A percentile compares a stretch with the other conserved stretches of the same genome.
These are phyloP conservation scores for Fusarium armeniacum DNA, from an alignment of 2,329 filamentous ascomycete genomes.

Conservation along the genomic window DNA sequence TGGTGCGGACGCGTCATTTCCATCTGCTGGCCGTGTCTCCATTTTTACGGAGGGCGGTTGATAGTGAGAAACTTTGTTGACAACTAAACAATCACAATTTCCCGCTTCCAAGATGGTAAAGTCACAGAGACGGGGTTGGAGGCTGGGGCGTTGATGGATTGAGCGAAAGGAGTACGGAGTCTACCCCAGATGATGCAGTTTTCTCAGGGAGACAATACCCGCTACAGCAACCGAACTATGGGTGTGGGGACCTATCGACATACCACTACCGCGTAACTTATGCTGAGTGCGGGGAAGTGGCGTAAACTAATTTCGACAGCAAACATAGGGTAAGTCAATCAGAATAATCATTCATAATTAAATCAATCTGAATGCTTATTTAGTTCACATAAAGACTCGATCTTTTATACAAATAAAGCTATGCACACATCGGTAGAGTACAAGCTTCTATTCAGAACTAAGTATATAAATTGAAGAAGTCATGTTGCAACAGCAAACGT, in stretches of 20 bases:
- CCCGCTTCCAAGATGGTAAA: accelerated
- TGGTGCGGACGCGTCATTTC: conserved; percentile 27
- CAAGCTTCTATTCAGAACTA: too few species aligned
- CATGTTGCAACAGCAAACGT: too few species aligned
- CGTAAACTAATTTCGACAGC: neutral
- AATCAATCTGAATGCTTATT: too few species aligned
- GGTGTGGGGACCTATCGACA: too few species aligned
- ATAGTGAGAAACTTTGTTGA: neutral
- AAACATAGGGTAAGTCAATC: too few species aligned
- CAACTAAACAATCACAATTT: neutral
- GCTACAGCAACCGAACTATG: too few species aligned
- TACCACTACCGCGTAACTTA: too few species aligned
- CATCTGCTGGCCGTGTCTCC: neutral
- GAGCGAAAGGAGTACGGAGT: neutral
- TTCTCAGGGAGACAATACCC: neutral
- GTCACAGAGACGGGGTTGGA: neutral
- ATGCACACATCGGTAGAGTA: too few species aligned
- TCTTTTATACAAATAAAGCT: too few species aligned
- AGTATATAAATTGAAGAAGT: too few species aligned
- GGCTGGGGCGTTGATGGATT: neutral
- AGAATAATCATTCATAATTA: too few species aligned
- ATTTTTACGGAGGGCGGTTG: neutral
- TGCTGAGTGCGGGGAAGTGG: neutral
- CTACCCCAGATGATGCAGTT: neutral
- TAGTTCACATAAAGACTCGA: too few species aligned